Evolutionary conservation across 495 filamentous ascomycete species (phyloP), one percentile per base, ranked within the genome.

Genomic region (Aspergillus campestris): DNA sequence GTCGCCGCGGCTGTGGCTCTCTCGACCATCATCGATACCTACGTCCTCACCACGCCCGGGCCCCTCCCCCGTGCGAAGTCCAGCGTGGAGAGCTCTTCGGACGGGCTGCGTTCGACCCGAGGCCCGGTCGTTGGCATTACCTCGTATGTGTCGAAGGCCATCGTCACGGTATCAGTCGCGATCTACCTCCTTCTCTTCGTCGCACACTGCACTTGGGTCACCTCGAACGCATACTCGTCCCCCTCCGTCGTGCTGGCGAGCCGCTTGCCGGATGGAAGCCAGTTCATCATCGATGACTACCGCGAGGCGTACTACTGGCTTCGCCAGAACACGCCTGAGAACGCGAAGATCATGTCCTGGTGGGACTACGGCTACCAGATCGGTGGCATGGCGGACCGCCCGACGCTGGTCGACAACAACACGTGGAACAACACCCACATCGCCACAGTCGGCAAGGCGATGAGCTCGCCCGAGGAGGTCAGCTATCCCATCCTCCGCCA

Each of bases 381-480:
- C 61, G 94, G 94, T 70, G 94, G 94, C 47, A 99, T 99, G 94
- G 94, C 94, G 31, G 94, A 99, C 65, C 82, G 94, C 18, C 89
- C 94, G 32, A 99, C 94, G 0, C 74, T 99, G 34, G 94, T 99
- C 13, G 94, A 99, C 71, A 99, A 99, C 72, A 99, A 99, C 67
- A 99, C 94, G 11, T 99, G 94, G 94, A 99, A 99, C 70, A 99
- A 99, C 71, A 99, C 94, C 9, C 94, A 99, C 63, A 99, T 99
- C 65, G 94, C 94, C 33, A 99, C 94, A 10, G 94, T 99, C 40
- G 94, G 94, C 53, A 99, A 99, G 71, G 94, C 94, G 10, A 99
- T 99, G 94, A 90, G 85, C 72, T 94, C 88, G 5, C 74, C 87
- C 39, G 94, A 99, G 67, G 94, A 97, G 64, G 89, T 97, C 67